Base-by-base conservation (phyloP, 2,329 filamentous ascomycete genomes). In the Grosmannia serpens region DNA sequence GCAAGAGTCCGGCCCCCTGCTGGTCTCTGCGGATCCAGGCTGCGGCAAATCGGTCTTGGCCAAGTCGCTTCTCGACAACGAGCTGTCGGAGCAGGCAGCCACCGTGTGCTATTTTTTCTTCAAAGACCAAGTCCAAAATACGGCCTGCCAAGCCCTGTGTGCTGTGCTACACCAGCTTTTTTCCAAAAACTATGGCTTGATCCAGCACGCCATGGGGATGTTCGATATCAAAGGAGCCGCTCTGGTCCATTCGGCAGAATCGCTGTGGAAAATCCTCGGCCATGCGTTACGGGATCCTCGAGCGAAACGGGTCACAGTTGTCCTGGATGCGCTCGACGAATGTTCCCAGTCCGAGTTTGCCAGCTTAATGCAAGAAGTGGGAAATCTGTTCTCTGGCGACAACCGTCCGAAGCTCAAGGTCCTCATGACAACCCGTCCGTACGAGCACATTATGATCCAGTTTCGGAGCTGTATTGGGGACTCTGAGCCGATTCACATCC, bases 31-130 rank as follows among this genome's bases (percentile, higher is more conserved):
- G 3, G 71, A 73, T 60, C 71, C 71, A 27, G 72, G 71, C 0
- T 74, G 70, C 55, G 70, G 72, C 3, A 74, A 74, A 60, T 74
- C 71, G 0, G 70, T 70, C 44, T 55, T 74, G 41, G 67, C 72
- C 10, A 70, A 65, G 50, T 68, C 67, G 51, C 65, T 74, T 0
- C 61, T 72, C 22, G 67, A 72, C 49, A 35, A 65, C 7, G 57
- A 47, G 8, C 60, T 73, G 1, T 64, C 62, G n/a, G 9, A 51
- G 24, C 27, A 24, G 3, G 20, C 11, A 11, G 20, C 29, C 8
- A 67, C 65, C 0, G 65, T 72, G 3, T 74, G 71, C 62, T 76
- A 75, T 64, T 76, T 74, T 59, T 76, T 76, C 59, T 76, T 76
- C 63, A 74, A 74, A 59, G 70, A 72, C 38, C 60, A 69, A 57